A percentile compares a stretch with the other conserved stretches of the same genome.
Conservation (phyloP, 2,329 filamentous ascomycete genomes). For the Epichloe bromicola region DNA sequence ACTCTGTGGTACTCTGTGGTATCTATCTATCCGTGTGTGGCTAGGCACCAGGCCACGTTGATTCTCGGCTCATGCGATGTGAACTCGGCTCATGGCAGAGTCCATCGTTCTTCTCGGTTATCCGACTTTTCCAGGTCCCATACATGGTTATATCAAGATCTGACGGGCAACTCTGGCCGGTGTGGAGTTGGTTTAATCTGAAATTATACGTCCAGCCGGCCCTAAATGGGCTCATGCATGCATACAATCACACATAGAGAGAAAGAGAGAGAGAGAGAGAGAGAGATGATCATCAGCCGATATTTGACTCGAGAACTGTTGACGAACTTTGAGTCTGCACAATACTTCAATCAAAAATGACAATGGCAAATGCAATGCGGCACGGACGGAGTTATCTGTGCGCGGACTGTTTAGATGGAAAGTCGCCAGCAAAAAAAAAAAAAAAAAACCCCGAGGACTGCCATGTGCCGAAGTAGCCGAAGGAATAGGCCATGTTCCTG, state of each 20-base stretch:
- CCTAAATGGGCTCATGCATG: no score
- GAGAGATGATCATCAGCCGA: no score
- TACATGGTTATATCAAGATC: no score
- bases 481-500: not conserved
- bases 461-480: not conserved
- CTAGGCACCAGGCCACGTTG: conserved; percentile 55
- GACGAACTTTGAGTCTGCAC: not conserved
- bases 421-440: not conserved
- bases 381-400: not conserved
- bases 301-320: no score
- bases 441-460: not conserved
- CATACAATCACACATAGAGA: no score
- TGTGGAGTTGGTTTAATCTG: no score
- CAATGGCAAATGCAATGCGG: no score
- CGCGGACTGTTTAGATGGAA: not conserved
- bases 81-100: not conserved
- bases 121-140: not conserved
- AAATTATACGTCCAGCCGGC: no score
- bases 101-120: not conserved
- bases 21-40: conserved; percentile 51
- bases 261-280: no score
- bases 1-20: not conserved
- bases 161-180: no score
- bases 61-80: not conserved
- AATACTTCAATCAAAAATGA: no score